Evolutionary conservation across 306 rosid species (phyloP).

Genomic region (Cucurbita ficifolia): DNA sequence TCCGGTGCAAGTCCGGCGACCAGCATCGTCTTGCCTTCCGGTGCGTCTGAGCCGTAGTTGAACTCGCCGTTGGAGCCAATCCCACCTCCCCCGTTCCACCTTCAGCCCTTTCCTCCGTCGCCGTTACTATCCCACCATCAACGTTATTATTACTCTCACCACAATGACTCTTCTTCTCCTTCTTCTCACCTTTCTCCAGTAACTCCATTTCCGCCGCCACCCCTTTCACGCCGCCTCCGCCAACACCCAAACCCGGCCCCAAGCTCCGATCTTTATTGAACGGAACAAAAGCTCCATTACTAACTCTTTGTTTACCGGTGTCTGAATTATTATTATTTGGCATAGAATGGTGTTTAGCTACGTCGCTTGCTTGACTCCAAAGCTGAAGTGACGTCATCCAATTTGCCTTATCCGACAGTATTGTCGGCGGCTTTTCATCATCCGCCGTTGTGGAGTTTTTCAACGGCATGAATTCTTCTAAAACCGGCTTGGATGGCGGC

Average conservation of each 20-base stretch:
- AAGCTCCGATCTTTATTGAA: constrained; percentile 58
- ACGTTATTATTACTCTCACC: background rate
- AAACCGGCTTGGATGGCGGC: constrained; percentile 26
- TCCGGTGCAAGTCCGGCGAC: constrained; percentile 63
- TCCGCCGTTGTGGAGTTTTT: constrained; percentile 40
- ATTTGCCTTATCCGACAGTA: constrained; percentile 69
- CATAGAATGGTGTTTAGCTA: constrained; percentile 13
- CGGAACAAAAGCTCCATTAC: constrained; percentile 82
- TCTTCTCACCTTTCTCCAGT: background rate
- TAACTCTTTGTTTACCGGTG: background rate
- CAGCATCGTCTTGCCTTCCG: constrained; percentile 64
- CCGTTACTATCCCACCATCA: background rate
- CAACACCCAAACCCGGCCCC: background rate
- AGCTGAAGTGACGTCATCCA: constrained; percentile 96
- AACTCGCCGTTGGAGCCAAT: background rate
- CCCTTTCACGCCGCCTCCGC: background rate
- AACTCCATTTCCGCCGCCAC: background rate
- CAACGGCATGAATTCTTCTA: constrained; percentile 87
- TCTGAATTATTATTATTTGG: constrained; percentile 19
- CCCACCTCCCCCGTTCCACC: background rate
- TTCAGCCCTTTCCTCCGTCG: background rate
- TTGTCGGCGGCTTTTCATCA: constrained; percentile 29
- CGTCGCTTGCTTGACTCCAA: constrained; percentile 79
- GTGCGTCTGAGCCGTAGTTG: constrained; percentile 20
- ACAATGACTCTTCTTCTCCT: background rate